phyloP scores from a whole-genome alignment of 306 rosid species.

The Sindora glabra region DNA sequence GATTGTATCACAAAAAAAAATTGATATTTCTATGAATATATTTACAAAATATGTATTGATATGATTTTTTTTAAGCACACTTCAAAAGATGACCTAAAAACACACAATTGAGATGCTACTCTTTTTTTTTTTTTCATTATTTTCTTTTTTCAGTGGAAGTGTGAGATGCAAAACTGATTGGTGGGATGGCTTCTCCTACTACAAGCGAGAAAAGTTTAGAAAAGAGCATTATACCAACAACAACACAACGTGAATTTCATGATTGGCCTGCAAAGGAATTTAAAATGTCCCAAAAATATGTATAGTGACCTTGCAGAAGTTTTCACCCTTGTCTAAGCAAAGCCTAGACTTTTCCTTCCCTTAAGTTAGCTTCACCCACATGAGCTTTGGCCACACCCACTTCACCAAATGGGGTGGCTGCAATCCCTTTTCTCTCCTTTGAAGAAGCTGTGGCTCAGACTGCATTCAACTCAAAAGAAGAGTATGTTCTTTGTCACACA shows the following conservation, averaged over 20 bases:
- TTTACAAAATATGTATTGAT: too few relatives aligned
- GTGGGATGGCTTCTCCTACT: conserved; percentile 47
- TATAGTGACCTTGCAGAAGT: conserved; percentile 33
- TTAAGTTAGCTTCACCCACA: conserved; percentile 21
- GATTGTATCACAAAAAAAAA: too few relatives aligned
- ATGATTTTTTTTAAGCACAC: too few relatives aligned
- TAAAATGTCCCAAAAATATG: conserved; percentile 25
- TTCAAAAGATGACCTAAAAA: too few relatives aligned
- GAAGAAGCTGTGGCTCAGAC: conserved; percentile 70
- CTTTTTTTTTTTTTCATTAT: too few relatives aligned
- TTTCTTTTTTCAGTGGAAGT: conserved; percentile 23
- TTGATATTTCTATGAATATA: too few relatives aligned
- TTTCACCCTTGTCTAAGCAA: conserved; percentile 77
- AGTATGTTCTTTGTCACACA: conserved; percentile 34
- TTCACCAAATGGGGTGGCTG: conserved; percentile 83
- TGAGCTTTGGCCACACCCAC: conserved; percentile 38
- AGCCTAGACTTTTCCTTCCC: conserved; percentile 20
- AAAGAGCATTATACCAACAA: conserved; percentile 58
- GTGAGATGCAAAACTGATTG: conserved; percentile 56
- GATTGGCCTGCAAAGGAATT: conserved; percentile 30
- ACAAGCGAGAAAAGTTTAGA: conserved; percentile 46
- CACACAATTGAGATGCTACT: too few relatives aligned
- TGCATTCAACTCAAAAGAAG: conserved; percentile 68
- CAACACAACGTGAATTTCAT: conserved; percentile 30
- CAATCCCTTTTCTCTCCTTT: conserved; percentile 85